phyloP scores from a whole-genome alignment of 2,329 filamentous ascomycete species.

The Metarhizium brunneum region DNA sequence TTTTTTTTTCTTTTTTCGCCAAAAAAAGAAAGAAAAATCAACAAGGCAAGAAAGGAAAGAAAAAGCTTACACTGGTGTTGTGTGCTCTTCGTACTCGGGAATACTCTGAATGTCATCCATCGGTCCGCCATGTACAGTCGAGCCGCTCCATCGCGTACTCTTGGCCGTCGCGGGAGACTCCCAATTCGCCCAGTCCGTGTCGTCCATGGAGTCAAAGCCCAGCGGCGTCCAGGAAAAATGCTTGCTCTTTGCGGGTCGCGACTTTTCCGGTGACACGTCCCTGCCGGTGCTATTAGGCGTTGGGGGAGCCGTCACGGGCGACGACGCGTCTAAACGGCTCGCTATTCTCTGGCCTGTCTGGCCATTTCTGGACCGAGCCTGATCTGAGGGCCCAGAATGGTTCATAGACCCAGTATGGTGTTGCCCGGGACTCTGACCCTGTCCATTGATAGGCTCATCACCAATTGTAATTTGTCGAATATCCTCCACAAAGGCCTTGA shows the following conservation, averaged over 20 bases:
- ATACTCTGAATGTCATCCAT: constrained; percentile 35
- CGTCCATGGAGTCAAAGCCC: constrained; percentile 46
- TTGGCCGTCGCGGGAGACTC: constrained; percentile 46
- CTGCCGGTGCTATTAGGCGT: constrained; percentile 21
- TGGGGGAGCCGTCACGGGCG: constrained; percentile 19
- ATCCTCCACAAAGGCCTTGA: constrained; percentile 94
- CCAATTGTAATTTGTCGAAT: constrained; percentile 91
- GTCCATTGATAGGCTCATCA: constrained; percentile 69
- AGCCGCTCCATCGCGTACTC: constrained; percentile 56
- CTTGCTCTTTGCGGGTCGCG: constrained; percentile 36
- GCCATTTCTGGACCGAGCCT: constrained; percentile 39
- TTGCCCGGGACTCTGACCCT: constrained; percentile 8
- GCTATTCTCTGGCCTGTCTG: constrained; percentile 31
- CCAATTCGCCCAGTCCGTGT: constrained; percentile 58
- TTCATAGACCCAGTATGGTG: constrained; percentile 4
- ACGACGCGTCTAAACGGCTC: constrained; percentile 31
- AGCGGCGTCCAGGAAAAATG: constrained; percentile 53
- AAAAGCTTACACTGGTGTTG: constrained; percentile 37
- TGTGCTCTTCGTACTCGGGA: constrained; percentile 39
- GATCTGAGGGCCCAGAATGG: constrained; percentile 19
- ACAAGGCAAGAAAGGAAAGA: background rate
- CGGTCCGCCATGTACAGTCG: constrained; percentile 36
- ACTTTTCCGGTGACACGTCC: constrained; percentile 18
- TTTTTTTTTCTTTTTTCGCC: background rate
- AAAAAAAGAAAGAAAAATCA: too few relatives aligned